Percentiles rank a stretch among this genome's conserved stretches.
Evolutionary conservation across 2,329 filamentous ascomycete species (phyloP).

Genomic region (Epichloe aotearoae): DNA sequence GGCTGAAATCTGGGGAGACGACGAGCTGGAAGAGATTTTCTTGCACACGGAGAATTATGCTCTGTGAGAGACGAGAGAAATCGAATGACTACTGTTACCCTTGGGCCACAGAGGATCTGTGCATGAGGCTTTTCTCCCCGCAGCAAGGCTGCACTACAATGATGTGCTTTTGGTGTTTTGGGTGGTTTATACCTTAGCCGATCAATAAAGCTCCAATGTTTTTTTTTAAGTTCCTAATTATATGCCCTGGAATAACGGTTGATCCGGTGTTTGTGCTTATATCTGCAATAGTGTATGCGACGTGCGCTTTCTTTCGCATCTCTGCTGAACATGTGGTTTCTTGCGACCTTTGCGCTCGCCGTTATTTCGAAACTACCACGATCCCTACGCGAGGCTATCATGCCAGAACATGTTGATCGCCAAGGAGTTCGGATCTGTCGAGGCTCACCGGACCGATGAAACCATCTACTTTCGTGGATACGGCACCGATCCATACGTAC

Average conservation of each 20-base stretch:
- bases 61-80: constrained; percentile 31
- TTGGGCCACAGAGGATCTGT: not conserved
- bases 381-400: constrained; percentile 2
- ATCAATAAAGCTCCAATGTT: too few relatives aligned
- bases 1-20: constrained; percentile 67
- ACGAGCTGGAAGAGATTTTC: constrained; percentile 76
- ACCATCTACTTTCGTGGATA: not conserved
- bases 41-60: constrained; percentile 94
- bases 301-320: too few relatives aligned
- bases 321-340: not conserved
- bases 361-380: not conserved
- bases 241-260: not conserved
- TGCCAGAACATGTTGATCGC: constrained; percentile 1
- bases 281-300: not conserved
- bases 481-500: not conserved
- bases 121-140: not conserved
- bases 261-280: not conserved
- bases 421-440: not conserved
- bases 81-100: not conserved
- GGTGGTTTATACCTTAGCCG: too few relatives aligned
- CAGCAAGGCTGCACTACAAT: too few relatives aligned
- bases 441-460: not conserved
- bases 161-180: not conserved
- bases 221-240: too few relatives aligned
- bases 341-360: not conserved